Evolutionary conservation across 1,139 yeast genomes (phyloP), one percentile per base, ranked within the genome.

Genomic region (Kodamaea sp.): DNA sequence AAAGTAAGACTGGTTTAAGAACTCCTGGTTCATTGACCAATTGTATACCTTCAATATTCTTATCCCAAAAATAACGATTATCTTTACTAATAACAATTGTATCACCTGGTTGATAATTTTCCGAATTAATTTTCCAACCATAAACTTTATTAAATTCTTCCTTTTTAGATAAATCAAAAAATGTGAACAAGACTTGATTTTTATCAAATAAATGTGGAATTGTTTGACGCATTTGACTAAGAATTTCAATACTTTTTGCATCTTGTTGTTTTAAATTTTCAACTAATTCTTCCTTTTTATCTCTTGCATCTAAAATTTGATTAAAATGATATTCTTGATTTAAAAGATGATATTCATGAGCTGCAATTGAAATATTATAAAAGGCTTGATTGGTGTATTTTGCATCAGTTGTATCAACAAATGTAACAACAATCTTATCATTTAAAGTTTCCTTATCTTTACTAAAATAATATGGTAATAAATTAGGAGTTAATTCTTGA

Each of bases 371-470:
- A 36, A 78, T 60, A 39, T 67, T 63, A 46, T 67, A 69, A 10
- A 77, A 60, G 25, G 61, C 62, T 35, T 64, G 46, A 50, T 67
- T 65, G 34, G 75, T 56, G 9, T 44, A 53, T 29, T 50, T 53
- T 26, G 69, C 67, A 45, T 73, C 60, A 10, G 58, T 57, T 9
- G 75, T 62, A 53, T 81, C 78, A 24, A 79, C 57, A 34, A 81
- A 64, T 2, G 78, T 65, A 20, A 82, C 63, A n/a, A 78, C 75
- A 5, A 82, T 70, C 46, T 73, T 75, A 39, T 75, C 76, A 6
- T 40, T 32, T 23, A 38, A 41, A 38, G 42, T 47, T 6, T 44
- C 41, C 5, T 50, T 48, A 15, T 55, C 47, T 22, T 67, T 63
- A 36, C 65, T 61, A 43, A 80, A 63, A 34, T 69, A 59, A n/a